Conservation (phyloP, 345 rosid species). For the Arabis hirsuta region DNA sequence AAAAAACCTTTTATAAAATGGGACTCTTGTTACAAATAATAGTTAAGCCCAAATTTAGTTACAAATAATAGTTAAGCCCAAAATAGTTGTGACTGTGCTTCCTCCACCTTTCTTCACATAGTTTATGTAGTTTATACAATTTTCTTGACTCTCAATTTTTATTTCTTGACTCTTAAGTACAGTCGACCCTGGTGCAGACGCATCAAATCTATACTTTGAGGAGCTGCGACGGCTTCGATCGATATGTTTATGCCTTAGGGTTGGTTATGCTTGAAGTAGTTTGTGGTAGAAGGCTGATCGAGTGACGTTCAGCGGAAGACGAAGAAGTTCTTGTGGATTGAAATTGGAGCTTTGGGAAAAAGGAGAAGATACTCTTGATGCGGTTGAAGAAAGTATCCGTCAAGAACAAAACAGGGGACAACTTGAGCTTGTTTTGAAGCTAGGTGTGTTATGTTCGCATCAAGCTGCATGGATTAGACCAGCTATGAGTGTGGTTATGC, state of each 20-base stretch:
- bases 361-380: constrained; percentile 41
- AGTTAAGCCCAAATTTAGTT: too few relatives aligned
- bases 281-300: constrained; percentile 51
- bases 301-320: not conserved
- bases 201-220: too few relatives aligned
- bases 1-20: too few relatives aligned
- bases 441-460: constrained; percentile 46
- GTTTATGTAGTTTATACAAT: too few relatives aligned
- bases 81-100: too few relatives aligned
- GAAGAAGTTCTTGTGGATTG: constrained; percentile 43
- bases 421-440: constrained; percentile 44
- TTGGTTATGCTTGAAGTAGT: constrained; percentile 50
- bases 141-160: too few relatives aligned
- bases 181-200: too few relatives aligned
- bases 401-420: constrained; percentile 27
- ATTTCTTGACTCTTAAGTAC: too few relatives aligned
- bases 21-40: too few relatives aligned
- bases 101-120: too few relatives aligned
- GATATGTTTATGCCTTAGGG: constrained; percentile 52
- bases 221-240: too few relatives aligned
- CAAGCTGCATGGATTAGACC: constrained; percentile 40
- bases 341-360: constrained; percentile 43
- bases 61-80: too few relatives aligned
- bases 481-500: constrained; percentile 32
- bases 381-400: constrained; percentile 34